phyloP scores from a whole-genome alignment of 768 basidiomycete species.

The Rhodotorula toruloides region DNA sequence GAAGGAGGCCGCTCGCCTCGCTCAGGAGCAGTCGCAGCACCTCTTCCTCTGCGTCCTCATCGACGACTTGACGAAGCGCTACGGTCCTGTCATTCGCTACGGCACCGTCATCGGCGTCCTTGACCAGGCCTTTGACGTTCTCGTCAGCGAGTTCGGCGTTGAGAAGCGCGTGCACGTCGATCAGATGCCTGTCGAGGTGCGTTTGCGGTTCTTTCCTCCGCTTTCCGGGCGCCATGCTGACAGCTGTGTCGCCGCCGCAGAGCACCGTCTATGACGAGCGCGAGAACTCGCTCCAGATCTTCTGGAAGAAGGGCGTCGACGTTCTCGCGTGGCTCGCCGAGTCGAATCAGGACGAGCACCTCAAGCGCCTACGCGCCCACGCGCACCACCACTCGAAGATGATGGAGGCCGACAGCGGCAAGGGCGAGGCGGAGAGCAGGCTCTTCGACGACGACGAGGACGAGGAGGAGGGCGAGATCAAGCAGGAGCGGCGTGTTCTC shows the following conservation, averaged over 20 bases:
- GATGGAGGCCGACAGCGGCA: constrained; percentile 82
- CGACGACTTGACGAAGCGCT: constrained; percentile 84
- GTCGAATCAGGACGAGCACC: constrained; percentile 90
- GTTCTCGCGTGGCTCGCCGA: constrained; percentile 93
- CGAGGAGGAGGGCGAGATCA: constrained; percentile 52
- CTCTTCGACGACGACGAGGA: constrained; percentile 73
- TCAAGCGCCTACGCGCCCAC: constrained; percentile 88
- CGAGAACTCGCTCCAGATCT: constrained; percentile 81
- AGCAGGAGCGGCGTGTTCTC: constrained; percentile 41
- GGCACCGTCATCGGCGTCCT: constrained; percentile 92
- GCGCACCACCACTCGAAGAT: constrained; percentile 84
- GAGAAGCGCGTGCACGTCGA: constrained; percentile 98
- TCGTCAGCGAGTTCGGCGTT: constrained; percentile 94
- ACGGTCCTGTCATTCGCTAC: constrained; percentile 89
- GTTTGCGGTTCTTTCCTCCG: constrained; percentile 38
- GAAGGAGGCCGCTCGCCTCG: constrained; percentile 81
- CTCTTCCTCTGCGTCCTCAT: constrained; percentile 91
- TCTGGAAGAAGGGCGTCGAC: constrained; percentile 81
- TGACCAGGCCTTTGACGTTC: constrained; percentile 96
- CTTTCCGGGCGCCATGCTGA: background rate
- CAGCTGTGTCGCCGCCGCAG: constrained; percentile 47
- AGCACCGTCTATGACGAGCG: constrained; percentile 97
- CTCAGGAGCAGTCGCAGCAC: constrained; percentile 94
- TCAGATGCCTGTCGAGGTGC: constrained; percentile 95
- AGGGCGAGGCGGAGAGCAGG: constrained; percentile 77